Evolutionary conservation across 169 alveolate genomes (phyloP), one percentile per base, ranked within the genome.

Genomic region (Plasmodium reichenowi): DNA sequence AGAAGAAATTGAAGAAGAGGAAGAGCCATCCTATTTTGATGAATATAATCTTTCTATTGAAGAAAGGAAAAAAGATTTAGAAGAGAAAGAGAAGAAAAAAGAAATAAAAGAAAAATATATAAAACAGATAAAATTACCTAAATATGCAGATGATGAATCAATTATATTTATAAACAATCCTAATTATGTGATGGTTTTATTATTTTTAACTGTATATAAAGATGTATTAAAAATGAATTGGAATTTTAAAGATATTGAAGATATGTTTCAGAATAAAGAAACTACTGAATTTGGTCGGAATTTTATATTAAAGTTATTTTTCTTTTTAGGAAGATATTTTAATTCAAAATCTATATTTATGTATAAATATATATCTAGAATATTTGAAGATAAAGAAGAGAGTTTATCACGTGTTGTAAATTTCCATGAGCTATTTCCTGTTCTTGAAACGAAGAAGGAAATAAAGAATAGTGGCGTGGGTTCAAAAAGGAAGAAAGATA

Each of bases 181-280:
- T 1, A 70, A 86, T 47, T 86, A 86, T 72, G 74, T 86, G 9
- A 71, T 86, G 74, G 70, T 86, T 17, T 60, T 86, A 43, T 66
- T 86, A 32, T 86, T 86, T 74, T 52, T 86, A 72, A 86, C 87
- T 1, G 58, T 86, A 0, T 86, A 59, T 52, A 86, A 86, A 72
- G 87, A 86, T 70, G 76, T 86, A 5, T n/a, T 86, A 20, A 86
- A 86, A 38, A 64, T 86, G 64, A 52, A 38, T 12, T 86, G 92
- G 92, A 86, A 72, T 48, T 86, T 86, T 64, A 86, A 86, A 29
- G 92, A 86, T 66, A 62, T 86, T 2, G 86, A 86, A 59, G 92
- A 86, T 0, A 86, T 86, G 92, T 72, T 86, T 60, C 92, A 86
- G 43, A 70, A 71, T 22, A 86, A 86, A n/a, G 92, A 86, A 52